These are phyloP conservation scores for Chytriomyces sp. DNA, from an alignment of 192 early-diverging fungal genomes.

Conservation along the genomic window DNA sequence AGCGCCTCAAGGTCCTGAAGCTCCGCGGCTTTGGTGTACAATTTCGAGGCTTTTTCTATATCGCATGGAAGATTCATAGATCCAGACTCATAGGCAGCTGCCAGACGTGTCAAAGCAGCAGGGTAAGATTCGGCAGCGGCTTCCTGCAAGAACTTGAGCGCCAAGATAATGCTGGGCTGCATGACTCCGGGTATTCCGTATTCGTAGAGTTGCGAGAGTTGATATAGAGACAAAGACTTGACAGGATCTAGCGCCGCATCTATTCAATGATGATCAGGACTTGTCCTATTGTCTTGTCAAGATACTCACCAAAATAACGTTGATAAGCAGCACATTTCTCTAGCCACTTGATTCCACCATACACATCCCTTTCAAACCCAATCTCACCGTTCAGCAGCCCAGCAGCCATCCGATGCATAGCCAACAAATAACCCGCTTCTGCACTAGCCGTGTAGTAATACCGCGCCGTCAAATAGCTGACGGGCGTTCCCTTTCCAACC, in stretches of 20 bases:
- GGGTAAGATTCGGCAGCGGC: slow-evolving; percentile 48
- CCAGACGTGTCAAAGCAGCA: slow-evolving; percentile 73
- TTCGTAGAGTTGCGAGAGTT: slow-evolving; percentile 77
- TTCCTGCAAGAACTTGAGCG: background rate
- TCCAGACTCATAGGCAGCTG: slow-evolving; percentile 77
- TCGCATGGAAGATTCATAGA: slow-evolving; percentile 49
- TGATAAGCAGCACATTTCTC: slow-evolving; percentile 78
- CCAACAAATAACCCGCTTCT: slow-evolving; percentile 65
- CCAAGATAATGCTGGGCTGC: slow-evolving; percentile 50
- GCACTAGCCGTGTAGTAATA: slow-evolving; percentile 76
- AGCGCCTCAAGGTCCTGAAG: slow-evolving; percentile 66
- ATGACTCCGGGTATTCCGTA: slow-evolving; percentile 64
- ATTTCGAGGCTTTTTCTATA: slow-evolving; percentile 49
- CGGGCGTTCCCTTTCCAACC: slow-evolving; percentile 63
- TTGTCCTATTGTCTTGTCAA: no score
- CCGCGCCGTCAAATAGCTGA: slow-evolving; percentile 60
- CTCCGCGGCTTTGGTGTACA: slow-evolving; percentile 79
- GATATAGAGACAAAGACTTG: slow-evolving; percentile 68
- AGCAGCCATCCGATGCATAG: slow-evolving; percentile 71
- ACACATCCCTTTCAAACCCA: slow-evolving; percentile 63
- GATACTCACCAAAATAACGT: slow-evolving; percentile 50
- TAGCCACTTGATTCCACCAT: slow-evolving; percentile 78
- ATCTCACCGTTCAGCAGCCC: slow-evolving; percentile 79
- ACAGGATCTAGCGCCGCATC: slow-evolving; percentile 62
- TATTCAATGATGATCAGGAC: no score